phyloP scores from a whole-genome alignment of 257 asterid species.

The Plantago major region DNA sequence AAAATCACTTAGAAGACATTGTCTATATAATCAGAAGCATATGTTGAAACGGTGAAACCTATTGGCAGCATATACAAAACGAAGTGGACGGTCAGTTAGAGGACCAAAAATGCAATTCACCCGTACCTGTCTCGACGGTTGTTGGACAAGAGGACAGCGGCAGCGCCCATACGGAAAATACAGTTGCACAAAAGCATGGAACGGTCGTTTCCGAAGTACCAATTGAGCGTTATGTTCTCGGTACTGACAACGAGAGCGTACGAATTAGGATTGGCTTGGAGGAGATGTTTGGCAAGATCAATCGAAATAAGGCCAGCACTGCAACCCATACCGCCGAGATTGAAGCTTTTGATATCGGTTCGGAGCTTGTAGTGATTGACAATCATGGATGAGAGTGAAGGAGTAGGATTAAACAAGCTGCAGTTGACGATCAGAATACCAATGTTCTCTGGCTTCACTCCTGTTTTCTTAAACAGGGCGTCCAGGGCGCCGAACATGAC shows the following conservation, averaged over 20 bases:
- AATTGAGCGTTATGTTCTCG: constrained; percentile 53
- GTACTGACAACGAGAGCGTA: constrained; percentile 50
- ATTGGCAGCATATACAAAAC: too few relatives aligned
- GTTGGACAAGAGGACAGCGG: constrained; percentile 48
- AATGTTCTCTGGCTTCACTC: constrained; percentile 28
- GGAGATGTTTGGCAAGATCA: constrained; percentile 48
- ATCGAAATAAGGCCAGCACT: constrained; percentile 56
- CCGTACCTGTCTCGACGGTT: constrained; percentile 18
- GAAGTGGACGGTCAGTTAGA: too few relatives aligned
- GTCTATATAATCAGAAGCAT: too few relatives aligned
- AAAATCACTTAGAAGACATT: too few relatives aligned
- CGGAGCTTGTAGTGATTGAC: constrained; percentile 58
- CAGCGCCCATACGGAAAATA: constrained; percentile 60
- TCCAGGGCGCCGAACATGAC: constrained; percentile 62
- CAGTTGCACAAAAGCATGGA: constrained; percentile 58
- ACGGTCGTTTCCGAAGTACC: constrained; percentile 65
- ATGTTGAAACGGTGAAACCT: too few relatives aligned
- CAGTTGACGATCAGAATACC: constrained; percentile 58
- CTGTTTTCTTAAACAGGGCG: constrained; percentile 31
- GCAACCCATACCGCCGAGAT: constrained; percentile 67
- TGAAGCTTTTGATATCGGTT: constrained; percentile 44
- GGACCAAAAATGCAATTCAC: too few relatives aligned
- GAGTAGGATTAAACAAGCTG: constrained; percentile 56
- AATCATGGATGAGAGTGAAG: constrained; percentile 56
- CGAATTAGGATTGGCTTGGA: constrained; percentile 41